Percentiles rank a stretch among this genome's conserved stretches.
Conservation (phyloP, 176 grass and related monocot genomes). For the Oryza brachyantha region DNA sequence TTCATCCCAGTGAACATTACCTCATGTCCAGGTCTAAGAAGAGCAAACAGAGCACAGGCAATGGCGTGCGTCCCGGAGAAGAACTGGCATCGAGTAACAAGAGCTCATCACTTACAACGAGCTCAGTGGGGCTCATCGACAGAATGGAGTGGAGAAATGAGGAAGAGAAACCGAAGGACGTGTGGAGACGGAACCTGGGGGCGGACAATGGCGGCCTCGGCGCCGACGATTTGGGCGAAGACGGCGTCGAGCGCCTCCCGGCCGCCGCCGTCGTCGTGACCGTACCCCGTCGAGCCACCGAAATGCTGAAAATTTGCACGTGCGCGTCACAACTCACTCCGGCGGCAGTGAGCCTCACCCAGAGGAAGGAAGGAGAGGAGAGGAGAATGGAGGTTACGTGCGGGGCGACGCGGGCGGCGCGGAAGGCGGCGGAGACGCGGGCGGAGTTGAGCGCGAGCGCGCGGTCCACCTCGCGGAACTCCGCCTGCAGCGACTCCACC, state of each 20-base stretch:
- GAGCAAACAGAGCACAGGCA: constrained; percentile 79
- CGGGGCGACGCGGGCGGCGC: constrained; percentile 58
- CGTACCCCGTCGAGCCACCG: constrained; percentile 83
- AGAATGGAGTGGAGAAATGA: neutral
- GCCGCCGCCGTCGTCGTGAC: constrained; percentile 86
- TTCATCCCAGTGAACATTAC: constrained; percentile 24
- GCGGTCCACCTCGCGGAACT: constrained; percentile 65
- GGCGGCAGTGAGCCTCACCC: neutral
- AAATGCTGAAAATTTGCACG: constrained; percentile 62
- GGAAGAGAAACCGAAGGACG: neutral
- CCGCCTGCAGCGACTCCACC: constrained; percentile 61
- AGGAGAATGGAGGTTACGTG: constrained; percentile 38
- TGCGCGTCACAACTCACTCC: neutral
- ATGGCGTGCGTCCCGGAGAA: constrained; percentile 96
- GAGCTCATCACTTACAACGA: neutral
- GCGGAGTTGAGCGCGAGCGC: constrained; percentile 69
- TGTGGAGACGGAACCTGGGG: constrained; percentile 52
- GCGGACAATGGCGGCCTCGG: constrained; percentile 92
- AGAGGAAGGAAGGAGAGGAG: no score
- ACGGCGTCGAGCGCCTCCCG: constrained; percentile 72
- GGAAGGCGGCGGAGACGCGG: constrained; percentile 74
- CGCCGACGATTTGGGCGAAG: constrained; percentile 70
- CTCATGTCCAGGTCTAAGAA: constrained; percentile 81
- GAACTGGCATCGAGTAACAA: constrained; percentile 40
- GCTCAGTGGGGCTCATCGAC: neutral